These are phyloP conservation scores for Zygoascus bituminiphila DNA, from an alignment of 805 yeast species.

Conservation along the genomic window DNA sequence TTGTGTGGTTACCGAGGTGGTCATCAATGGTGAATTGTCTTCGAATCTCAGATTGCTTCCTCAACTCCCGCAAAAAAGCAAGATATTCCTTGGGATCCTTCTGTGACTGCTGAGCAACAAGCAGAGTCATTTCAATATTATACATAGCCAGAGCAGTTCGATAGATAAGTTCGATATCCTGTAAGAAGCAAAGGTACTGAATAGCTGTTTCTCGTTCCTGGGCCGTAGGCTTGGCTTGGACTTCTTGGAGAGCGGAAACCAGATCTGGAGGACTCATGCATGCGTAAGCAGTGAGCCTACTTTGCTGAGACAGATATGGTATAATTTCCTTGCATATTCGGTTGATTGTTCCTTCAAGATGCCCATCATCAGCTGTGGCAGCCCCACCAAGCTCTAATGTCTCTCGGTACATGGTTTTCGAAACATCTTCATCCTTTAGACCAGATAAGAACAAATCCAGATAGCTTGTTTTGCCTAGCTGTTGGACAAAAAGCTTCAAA, in stretches of 20 bases:
- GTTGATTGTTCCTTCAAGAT: slow-evolving; percentile 44
- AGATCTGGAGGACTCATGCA: slow-evolving; percentile 85
- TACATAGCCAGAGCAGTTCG: slow-evolving; percentile 73
- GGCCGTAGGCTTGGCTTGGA: slow-evolving; percentile 44
- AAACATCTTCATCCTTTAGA: slow-evolving; percentile 77
- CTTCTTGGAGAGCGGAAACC: slow-evolving; percentile 59
- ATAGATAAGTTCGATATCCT: slow-evolving; percentile 80
- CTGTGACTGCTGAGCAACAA: slow-evolving; percentile 92
- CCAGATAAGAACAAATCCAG: slow-evolving; percentile 83
- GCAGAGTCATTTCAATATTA: slow-evolving; percentile 69
- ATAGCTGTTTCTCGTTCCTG: slow-evolving; percentile 52
- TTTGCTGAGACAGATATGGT: slow-evolving; percentile 50
- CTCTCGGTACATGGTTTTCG: slow-evolving; percentile 72
- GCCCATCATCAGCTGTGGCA: slow-evolving; percentile 11
- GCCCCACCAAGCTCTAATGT: slow-evolving; percentile 34
- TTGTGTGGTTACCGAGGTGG: slow-evolving; percentile 54
- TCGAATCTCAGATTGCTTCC: slow-evolving; percentile 57
- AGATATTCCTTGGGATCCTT: slow-evolving; percentile 96
- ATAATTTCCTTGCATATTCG: slow-evolving; percentile 66
- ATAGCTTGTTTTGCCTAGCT: slow-evolving; percentile 64
- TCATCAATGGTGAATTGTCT: slow-evolving; percentile 74
- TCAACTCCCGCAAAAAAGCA: slow-evolving; percentile 79
- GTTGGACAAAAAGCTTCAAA: slow-evolving; percentile 57
- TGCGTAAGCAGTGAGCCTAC: slow-evolving; percentile 84
- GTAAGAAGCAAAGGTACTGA: slow-evolving; percentile 80